Percentiles rank a stretch among this genome's conserved stretches.
Evolutionary conservation across 2,329 filamentous ascomycete genomes (phyloP).

Genomic region (Penicillium sp.): DNA sequence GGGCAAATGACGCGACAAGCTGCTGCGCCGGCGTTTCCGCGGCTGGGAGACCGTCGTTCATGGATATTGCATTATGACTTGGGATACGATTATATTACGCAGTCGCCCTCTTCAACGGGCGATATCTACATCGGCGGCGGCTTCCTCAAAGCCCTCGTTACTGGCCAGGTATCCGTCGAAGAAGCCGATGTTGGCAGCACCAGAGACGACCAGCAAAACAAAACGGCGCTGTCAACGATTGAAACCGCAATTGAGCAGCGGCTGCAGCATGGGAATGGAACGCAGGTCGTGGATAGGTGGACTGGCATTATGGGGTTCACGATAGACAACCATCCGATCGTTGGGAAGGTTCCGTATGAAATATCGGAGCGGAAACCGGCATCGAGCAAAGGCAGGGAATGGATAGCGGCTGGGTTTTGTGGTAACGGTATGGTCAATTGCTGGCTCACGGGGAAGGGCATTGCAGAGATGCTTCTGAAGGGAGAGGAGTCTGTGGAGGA

Average conservation of each 20-base stretch:
- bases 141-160: slow-evolving; percentile 10
- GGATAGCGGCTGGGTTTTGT: slow-evolving; percentile 60
- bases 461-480: slow-evolving; percentile 27
- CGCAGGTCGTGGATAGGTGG: slow-evolving; percentile 24
- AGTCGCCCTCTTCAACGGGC: slow-evolving; percentile 4
- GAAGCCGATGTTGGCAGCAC: slow-evolving; percentile 15
- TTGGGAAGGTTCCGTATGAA: slow-evolving; percentile 46
- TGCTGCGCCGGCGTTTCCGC: slow-evolving; percentile 19
- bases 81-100: slow-evolving; percentile 19
- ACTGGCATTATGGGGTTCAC: slow-evolving; percentile 50
- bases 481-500: slow-evolving; percentile 20
- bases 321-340: slow-evolving; percentile 47
- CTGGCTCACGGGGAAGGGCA: slow-evolving; percentile 24
- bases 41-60: slow-evolving; percentile 20
- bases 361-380: slow-evolving; percentile 30
- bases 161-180: neutral
- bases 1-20: slow-evolving; percentile 44
- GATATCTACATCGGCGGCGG: slow-evolving; percentile 16
- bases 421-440: slow-evolving; percentile 65
- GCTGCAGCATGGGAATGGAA: slow-evolving; percentile 17
- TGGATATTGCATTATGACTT: slow-evolving; percentile 30
- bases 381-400: slow-evolving; percentile 31
- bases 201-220: slow-evolving; percentile 11
- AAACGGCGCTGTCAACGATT: slow-evolving; percentile 2
- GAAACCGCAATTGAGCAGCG: slow-evolving; percentile 9